Conservation (phyloP, 176 grass and related monocot genomes). For the Lolium perenne region DNA sequence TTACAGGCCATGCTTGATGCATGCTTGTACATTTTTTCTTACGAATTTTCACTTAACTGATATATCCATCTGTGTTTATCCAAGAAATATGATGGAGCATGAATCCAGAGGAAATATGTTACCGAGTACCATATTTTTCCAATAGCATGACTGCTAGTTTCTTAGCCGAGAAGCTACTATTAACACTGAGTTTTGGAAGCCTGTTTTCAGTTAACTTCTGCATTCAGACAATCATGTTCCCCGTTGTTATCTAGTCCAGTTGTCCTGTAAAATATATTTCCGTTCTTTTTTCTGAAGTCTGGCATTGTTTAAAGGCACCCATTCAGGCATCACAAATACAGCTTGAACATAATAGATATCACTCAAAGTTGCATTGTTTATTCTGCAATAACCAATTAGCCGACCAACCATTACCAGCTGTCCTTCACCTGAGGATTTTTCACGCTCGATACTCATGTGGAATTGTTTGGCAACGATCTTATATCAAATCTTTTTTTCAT, state of each 20-base stretch:
- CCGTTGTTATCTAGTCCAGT: background rate
- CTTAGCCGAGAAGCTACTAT: background rate
- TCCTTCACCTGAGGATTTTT: background rate
- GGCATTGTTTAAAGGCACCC: background rate
- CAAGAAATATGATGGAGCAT: background rate
- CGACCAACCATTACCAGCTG: background rate
- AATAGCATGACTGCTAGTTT: background rate
- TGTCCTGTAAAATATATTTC: background rate
- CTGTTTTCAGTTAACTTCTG: constrained; percentile 16
- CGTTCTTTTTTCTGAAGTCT: background rate
- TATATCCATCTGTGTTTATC: constrained; percentile 9
- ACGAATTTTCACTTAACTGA: background rate
- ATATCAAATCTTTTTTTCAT: constrained; percentile 21
- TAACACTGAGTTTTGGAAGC: background rate
- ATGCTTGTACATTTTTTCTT: background rate
- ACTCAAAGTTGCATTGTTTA: background rate
- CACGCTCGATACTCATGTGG: background rate
- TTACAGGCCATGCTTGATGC: background rate
- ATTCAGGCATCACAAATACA: constrained; percentile 17
- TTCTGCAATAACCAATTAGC: background rate
- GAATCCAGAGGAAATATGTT: background rate
- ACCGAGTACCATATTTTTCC: background rate
- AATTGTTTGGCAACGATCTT: constrained; percentile 6
- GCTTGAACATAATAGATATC: background rate
- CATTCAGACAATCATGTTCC: background rate